Conservation (phyloP, 1,284 basidiomycete species). For the Leccinum griseonigrum region DNA sequence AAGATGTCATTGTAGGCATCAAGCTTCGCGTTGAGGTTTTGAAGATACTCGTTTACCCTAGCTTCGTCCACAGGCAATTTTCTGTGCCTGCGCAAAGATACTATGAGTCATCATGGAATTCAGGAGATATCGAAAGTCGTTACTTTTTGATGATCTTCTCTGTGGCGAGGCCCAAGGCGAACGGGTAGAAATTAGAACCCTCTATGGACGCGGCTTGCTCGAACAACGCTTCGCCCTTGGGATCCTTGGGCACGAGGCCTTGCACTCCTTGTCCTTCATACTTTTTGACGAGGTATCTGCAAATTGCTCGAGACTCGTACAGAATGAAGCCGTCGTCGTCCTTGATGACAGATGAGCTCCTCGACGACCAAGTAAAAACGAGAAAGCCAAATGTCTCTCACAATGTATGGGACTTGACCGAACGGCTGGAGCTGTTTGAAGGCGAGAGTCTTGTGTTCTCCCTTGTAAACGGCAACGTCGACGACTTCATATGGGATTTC, state of each 20-base stretch:
- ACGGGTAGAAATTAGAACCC: slow-evolving; percentile 28
- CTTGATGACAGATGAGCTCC: slow-evolving; percentile 8
- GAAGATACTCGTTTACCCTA: slow-evolving; percentile 29
- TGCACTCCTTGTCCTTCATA: slow-evolving; percentile 36
- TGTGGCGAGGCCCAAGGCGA: slow-evolving; percentile 34
- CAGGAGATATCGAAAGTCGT: background rate
- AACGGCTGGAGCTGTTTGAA: slow-evolving; percentile 46
- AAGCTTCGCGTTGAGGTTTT: slow-evolving; percentile 27
- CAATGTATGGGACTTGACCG: slow-evolving; percentile 49
- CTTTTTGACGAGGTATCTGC: slow-evolving; percentile 45
- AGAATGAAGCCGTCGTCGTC: slow-evolving; percentile 44
- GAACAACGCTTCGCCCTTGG: slow-evolving; percentile 39
- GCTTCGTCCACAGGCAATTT: slow-evolving; percentile 27
- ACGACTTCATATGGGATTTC: slow-evolving; percentile 39
- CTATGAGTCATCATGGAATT: background rate
- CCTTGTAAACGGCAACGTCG: slow-evolving; percentile 35
- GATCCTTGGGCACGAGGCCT: slow-evolving; percentile 31
- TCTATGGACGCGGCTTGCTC: slow-evolving; percentile 46
- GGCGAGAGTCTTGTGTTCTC: slow-evolving; percentile 38
- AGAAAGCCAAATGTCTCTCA: slow-evolving; percentile 16
- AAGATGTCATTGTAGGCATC: slow-evolving; percentile 32
- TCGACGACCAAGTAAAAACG: background rate
- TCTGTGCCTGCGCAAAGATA: slow-evolving; percentile 12
- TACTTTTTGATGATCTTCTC: slow-evolving; percentile 47
- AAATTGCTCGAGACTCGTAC: slow-evolving; percentile 52